Base-by-base conservation (phyloP, 2,329 filamentous ascomycete species). In the Chaetomiaceae sp. region DNA sequence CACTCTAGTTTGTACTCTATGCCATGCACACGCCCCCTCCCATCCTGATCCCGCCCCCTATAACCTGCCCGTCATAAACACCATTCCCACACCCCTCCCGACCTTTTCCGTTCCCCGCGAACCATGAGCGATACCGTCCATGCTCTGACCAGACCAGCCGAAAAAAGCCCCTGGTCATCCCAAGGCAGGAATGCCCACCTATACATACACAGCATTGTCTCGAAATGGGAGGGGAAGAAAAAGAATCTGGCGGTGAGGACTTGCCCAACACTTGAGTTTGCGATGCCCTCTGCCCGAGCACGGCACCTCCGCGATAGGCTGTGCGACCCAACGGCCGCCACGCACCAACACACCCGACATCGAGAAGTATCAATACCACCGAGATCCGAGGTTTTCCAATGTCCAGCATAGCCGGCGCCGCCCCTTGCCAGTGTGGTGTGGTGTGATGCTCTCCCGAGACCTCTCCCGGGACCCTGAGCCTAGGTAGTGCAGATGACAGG, bases 1-100 rank as follows among this genome's bases (percentile, higher is more conserved):
- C 39, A 39, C 23, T 38, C 46, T 47, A 40, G 15, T 8, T 6
- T 43, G 23, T 45, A 45, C 19, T 52, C 29, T 53, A 50, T 52
- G 44, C 20, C 40, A 47, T 38, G 31, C 48, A 45, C 45, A 44
- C 53, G 37, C 45, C 33, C 43, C 2, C 4, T 25, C 38, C 46
- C 17, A 22, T 14, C 20, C 11, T 31, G 14, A 7, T 44, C 7
- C 37, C 23, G 14, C n/a, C 17, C 34, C 46, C 40, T 22, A 38
- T 48, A 48, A 14, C 42, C 19, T 17, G 12, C 9, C 37, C 40
- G 33, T 8, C 22, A 20, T 22, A 45, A 45, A 31, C 33, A 31
- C 14, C 19, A 12, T 20, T 33, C 25, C 17, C 36, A n/a, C 25
- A 8, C 33, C 34, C 25, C 27, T n/a, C 40, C 38, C n/a, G 39